Evolutionary conservation across 2,329 filamentous ascomycete genomes (phyloP).

Genomic region (Colletotrichum tropicale): DNA sequence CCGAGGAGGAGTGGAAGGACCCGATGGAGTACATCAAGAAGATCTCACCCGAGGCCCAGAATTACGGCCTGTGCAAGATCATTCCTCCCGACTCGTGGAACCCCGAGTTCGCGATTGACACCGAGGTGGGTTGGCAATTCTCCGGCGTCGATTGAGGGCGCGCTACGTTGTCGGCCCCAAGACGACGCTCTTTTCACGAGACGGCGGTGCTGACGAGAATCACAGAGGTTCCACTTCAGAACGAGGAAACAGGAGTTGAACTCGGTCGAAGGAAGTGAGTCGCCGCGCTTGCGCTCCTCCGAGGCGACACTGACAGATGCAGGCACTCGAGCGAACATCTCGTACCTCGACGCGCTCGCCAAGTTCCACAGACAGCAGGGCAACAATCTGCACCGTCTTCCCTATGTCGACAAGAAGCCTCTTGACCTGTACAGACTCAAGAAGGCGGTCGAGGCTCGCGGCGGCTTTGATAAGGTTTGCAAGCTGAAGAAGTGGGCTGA

Average conservation of each 20-base stretch:
- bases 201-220: neutral
- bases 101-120: constrained; percentile 94
- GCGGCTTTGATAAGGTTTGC: constrained; percentile 95
- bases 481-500: constrained; percentile 99
- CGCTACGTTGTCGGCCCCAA: neutral
- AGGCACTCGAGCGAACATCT: constrained; percentile 94
- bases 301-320: constrained; percentile 35
- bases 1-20: constrained; percentile 92
- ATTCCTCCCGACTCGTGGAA: constrained; percentile 95
- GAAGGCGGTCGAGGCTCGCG: constrained; percentile 92
- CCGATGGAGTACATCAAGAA: constrained; percentile 93
- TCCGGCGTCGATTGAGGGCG: neutral
- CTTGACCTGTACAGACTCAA: constrained; percentile 95
- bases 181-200: neutral
- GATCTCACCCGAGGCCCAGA: constrained; percentile 82
- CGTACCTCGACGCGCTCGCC: constrained; percentile 91
- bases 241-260: constrained; percentile 97
- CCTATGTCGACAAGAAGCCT: constrained; percentile 96
- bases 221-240: constrained; percentile 91
- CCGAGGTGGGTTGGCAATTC: constrained; percentile 68
- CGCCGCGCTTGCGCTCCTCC: neutral
- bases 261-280: constrained; percentile 94
- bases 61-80: constrained; percentile 94
- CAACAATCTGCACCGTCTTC: constrained; percentile 89
- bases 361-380: constrained; percentile 98